Base-by-base conservation (phyloP, 1,284 basidiomycete genomes). In the Tilletia setariae region DNA sequence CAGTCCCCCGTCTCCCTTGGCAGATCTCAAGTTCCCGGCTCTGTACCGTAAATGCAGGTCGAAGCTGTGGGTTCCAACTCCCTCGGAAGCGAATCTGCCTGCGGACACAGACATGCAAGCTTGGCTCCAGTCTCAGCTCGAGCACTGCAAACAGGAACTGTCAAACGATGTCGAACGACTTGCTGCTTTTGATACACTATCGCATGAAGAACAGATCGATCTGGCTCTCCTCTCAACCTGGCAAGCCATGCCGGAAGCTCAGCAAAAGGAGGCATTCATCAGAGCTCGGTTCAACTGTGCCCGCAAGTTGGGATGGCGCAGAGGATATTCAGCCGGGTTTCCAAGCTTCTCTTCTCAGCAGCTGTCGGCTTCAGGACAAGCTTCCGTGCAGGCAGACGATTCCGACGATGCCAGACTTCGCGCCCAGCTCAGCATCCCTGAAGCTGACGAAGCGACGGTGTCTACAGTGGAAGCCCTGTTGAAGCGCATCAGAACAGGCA, bases 291-390 rank as follows among this genome's bases (percentile, higher is more conserved):
- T 67, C 53, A 46, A 68, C 11, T 72, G 74, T 66, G 70, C 75
- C 32, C 71, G 79, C 28, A 75, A 72, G 44, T 69, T 82, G 1
- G 80, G 80, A 9, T 82, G 80, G 80, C 70, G 80, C 46, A 69
- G 73, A 11, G 80, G 80, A 44, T 82, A 72, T 64, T 77, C 79
- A 28, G 73, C 78, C 1, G 80, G 79, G 46, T 81, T 72, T 65
- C 80, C 80, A 9, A 67, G 67, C 23, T 70, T 70, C 28, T 15
- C 32, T 30, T 15, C 44, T 35, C 7, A 9, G 1, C 67, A 56
- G 19, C 62, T 43, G 25, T 21, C 46, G 7, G 61, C 44, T 30
- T 65, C 72, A 44, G 35, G 25, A 11, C 44, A 42, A 23, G 28
- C 7, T 15, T 13, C 25, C 9, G 35, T 11, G 4, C 35, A 40